Percentiles rank a stretch among this genome's conserved stretches.
phyloP scores from a whole-genome alignment of 768 basidiomycete genomes.

The Aureoboletus auriporus region DNA sequence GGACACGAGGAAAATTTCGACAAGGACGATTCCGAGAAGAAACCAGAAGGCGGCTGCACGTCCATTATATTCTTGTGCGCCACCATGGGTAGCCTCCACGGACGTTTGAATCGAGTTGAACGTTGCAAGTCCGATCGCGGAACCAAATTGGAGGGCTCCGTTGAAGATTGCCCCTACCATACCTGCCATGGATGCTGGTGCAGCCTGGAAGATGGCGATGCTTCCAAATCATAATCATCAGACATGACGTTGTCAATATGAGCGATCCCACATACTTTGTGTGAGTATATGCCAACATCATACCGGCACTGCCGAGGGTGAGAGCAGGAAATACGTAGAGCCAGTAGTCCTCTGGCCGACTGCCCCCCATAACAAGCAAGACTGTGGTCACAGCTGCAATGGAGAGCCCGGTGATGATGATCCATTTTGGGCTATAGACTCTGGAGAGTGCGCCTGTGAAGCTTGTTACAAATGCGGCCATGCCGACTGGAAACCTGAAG shows the following conservation, averaged over 20 bases:
- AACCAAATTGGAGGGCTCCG: conserved; percentile 48
- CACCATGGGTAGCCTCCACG: conserved; percentile 34
- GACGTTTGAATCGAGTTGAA: conserved; percentile 47
- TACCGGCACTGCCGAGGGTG: conserved; percentile 42
- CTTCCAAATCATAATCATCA: conserved; percentile 27
- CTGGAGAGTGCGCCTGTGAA: conserved; percentile 40
- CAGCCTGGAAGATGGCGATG: conserved; percentile 48
- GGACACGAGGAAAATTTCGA: conserved; percentile 30
- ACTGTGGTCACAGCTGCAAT: conserved; percentile 36
- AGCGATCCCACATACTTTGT: conserved; percentile 38
- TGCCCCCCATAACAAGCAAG: conserved; percentile 41
- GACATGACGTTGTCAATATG: background rate
- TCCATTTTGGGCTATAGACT: conserved; percentile 38
- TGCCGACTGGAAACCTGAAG: conserved; percentile 39
- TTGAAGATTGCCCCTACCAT: conserved; percentile 56
- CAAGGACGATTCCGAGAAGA: conserved; percentile 33
- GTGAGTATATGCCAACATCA: conserved; percentile 42
- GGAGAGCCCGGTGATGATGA: conserved; percentile 40
- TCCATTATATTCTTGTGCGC: conserved; percentile 32
- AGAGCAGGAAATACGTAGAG: conserved; percentile 46
- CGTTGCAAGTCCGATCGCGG: conserved; percentile 48
- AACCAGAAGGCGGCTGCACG: conserved; percentile 46
- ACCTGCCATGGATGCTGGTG: conserved; percentile 46
- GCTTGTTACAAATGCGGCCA: conserved; percentile 33
- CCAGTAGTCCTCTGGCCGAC: conserved; percentile 43